Percentiles rank a stretch among this genome's conserved stretches.
These are phyloP conservation scores for Raddia distichophylla DNA, from an alignment of 176 grass and related monocot genomes.

Conservation along the genomic window DNA sequence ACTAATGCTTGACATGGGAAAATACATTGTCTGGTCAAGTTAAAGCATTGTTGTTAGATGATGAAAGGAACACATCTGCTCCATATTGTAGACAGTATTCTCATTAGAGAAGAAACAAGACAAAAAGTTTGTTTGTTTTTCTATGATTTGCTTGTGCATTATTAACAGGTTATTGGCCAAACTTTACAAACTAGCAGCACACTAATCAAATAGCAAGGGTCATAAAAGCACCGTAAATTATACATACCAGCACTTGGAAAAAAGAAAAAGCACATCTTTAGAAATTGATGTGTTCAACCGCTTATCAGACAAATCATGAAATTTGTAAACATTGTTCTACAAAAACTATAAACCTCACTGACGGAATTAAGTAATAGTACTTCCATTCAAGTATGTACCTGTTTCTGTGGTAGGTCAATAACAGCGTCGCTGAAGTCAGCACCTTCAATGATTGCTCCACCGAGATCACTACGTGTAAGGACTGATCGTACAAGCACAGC, in stretches of 20 bases:
- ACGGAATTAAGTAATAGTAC: not conserved
- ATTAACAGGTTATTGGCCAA: slow-evolving; percentile 2
- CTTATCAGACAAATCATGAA: slow-evolving; percentile 1
- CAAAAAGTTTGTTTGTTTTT: not conserved
- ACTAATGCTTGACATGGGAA: not conserved
- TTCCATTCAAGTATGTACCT: slow-evolving; percentile 51
- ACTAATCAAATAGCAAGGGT: not conserved
- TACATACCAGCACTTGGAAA: not conserved
- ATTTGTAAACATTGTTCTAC: not conserved
- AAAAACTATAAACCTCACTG: not conserved
- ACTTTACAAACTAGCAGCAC: slow-evolving; percentile 7
- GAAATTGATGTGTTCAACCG: not conserved
- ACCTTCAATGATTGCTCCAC: slow-evolving; percentile 83
- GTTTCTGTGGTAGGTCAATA: slow-evolving; percentile 84
- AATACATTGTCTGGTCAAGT: slow-evolving; percentile 8
- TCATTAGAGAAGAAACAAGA: not conserved
- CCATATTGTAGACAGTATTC: not conserved
- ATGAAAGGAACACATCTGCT: not conserved
- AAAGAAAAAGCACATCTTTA: slow-evolving; percentile 3
- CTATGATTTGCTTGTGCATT: not conserved
- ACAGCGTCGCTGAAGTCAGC: slow-evolving; percentile 99
- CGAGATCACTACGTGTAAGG: slow-evolving; percentile 94
- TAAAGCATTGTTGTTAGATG: not conserved
- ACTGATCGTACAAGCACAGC: slow-evolving; percentile 84
- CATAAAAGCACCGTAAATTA: not conserved